Percentiles rank a stretch among this genome's conserved stretches.
Evolutionary conservation across 164 flowering plant genomes (phyloP).

Genomic region (Umbellularia californica): DNA sequence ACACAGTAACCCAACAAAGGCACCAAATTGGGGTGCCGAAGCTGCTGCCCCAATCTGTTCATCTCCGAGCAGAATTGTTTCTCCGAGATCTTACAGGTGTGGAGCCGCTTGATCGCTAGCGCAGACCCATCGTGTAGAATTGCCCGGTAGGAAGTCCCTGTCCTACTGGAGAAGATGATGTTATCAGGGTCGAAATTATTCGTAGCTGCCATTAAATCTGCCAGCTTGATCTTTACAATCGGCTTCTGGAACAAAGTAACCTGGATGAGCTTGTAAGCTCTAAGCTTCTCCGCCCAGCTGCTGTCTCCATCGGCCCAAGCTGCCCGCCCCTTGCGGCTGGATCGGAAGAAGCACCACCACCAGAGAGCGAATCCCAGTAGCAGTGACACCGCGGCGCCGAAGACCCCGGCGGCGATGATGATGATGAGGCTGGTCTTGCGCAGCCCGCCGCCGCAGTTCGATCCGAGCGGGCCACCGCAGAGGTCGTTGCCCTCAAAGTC

Average conservation of each 20-base stretch:
- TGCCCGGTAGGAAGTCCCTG: constrained; percentile 59
- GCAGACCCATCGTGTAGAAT: constrained; percentile 63
- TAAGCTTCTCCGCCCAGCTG: constrained; percentile 41
- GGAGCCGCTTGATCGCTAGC: constrained; percentile 53
- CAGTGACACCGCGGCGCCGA: constrained; percentile 51
- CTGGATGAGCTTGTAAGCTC: constrained; percentile 41
- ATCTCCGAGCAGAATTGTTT: constrained; percentile 62
- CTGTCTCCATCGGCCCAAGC: constrained; percentile 23
- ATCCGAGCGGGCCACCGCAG: constrained; percentile 36
- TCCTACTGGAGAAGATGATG: constrained; percentile 33
- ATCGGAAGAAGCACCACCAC: constrained; percentile 46
- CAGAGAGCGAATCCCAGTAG: constrained; percentile 44
- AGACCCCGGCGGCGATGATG: constrained; percentile 54
- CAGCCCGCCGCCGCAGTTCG: constrained; percentile 40
- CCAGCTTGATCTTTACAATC: constrained; percentile 55
- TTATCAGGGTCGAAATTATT: constrained; percentile 37
- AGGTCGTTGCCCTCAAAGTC: constrained; percentile 35
- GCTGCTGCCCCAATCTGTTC: constrained; percentile 51
- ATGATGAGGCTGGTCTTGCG: constrained; percentile 31
- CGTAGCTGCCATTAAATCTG: constrained; percentile 57
- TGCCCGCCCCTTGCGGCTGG: constrained; percentile 1
- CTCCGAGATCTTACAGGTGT: constrained; percentile 40
- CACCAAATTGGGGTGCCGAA: constrained; percentile 71
- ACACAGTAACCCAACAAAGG: constrained; percentile 66
- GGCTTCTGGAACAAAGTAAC: constrained; percentile 69